Evolutionary conservation across 352 stramenopile species (phyloP), one percentile per base, ranked within the genome.

Genomic region (Phytophthora pistaciae): DNA sequence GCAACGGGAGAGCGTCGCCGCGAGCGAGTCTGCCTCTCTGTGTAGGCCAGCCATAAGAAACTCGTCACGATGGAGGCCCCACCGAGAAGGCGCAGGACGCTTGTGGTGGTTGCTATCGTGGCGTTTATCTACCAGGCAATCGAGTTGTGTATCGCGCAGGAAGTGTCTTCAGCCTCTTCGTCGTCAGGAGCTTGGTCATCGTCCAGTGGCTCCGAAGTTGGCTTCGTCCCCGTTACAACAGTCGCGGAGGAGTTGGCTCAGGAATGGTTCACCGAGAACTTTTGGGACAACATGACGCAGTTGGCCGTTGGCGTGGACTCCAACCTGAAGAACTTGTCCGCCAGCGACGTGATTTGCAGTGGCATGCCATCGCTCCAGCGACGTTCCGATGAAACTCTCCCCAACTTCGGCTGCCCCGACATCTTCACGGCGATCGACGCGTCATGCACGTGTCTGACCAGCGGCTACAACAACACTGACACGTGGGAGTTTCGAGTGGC

Each of bases 361-460:
- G 72, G 71, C 0, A 38, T 53, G 18, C 75, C 75, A 2, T 82
- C 75, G 9, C 49, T 82, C 20, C 75, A 82, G 60, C 66, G 74
- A 21, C 65, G 60, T 3, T 56, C 62, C 2, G 31, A 48, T 1
- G 64, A 72, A 5, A 40, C 38, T 21, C 27, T 66, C 10, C 67
- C 75, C 4, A 82, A 82, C 23, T 72, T 69, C 27, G 71, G 63
- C 11, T 82, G 75, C 44, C 75, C 75, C 3, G 71, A 63, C 38
- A 70, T 82, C 38, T 82, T 78, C 31, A 79, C 75, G 27, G 66
- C 71, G 1, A 61, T 79, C 5, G 60, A 77, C 7, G 75, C 63
- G 5, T 79, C 75, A 2, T 82, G 75, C 27, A 63, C 75, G 4
- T 82, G 75, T 40, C 42, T 82, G 25, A 25, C 16, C 20, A 14